Evolutionary conservation across 345 rosid species (phyloP), one percentile per base, ranked within the genome.

Genomic region (Firmiana major): DNA sequence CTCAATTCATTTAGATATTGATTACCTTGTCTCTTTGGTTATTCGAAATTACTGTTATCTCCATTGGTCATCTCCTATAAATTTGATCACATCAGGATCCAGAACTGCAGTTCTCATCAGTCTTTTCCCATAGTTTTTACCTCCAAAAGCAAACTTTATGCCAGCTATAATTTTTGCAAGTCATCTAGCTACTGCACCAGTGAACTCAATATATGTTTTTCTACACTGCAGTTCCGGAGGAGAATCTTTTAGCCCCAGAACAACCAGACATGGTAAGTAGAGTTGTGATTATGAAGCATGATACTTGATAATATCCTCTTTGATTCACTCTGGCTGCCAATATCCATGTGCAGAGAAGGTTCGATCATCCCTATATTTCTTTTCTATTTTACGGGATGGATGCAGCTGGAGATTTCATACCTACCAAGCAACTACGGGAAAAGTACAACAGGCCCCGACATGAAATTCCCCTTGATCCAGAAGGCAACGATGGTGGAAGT

Each of bases 361-460:
- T 90, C 45, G 99, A 95, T 76, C 99, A 95, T 89, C 98, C 98
- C 15, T 92, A 90, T 79, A 42, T 88, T 22, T 92, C 98, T 21
- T 88, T 93, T 54, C 82, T 95, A 67, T 95, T 90, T 82, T 95
- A 95, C 13, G 98, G 99, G 63, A 80, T 84, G 69, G 98, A 95
- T 81, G 66, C 87, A 21, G 92, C 93, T 17, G 98, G 97, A 78
- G 99, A 95, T 83, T 95, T 90, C 88, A 92, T 95, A 82, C 97
- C 98, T 5, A 86, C 92, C 84, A 90, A 90, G 87, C 99, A 95
- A 79, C 88, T 93, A 26, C 94, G 96, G 3, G 99, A 95, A 67
- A 93, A 89, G 79, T 90, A 88, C 79, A 90, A 87, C 77, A 87
- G 80, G 82, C 92, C 96, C 22, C 87, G 96, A 40, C 90, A 92